Conservation (phyloP, 305 asterid species). For the Fraxinus latifolia region DNA sequence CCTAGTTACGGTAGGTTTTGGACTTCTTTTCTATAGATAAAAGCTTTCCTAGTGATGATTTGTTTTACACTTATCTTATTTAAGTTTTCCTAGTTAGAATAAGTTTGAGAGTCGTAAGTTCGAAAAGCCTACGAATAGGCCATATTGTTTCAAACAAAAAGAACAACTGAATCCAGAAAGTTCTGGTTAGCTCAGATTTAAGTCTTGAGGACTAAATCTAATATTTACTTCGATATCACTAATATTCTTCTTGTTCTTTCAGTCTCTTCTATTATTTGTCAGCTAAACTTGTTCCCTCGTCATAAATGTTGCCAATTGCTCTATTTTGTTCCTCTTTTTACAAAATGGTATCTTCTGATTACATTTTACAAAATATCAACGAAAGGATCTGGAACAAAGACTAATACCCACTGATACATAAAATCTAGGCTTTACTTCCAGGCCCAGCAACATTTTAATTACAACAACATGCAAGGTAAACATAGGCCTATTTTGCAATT, state of each 20-base stretch:
- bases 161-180: background rate
- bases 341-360: background rate
- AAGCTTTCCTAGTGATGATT: background rate
- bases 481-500: background rate
- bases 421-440: background rate
- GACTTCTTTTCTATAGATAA: background rate
- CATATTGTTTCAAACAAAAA: background rate
- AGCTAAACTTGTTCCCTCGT: background rate
- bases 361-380: background rate
- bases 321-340: background rate
- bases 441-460: background rate
- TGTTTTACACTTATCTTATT: background rate
- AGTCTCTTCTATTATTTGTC: background rate
- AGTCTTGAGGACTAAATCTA: background rate
- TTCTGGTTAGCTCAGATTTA: background rate
- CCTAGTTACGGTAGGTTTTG: background rate
- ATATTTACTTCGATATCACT: background rate
- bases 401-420: background rate
- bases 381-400: background rate
- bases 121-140: background rate
- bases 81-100: background rate
- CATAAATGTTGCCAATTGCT: background rate
- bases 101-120: background rate
- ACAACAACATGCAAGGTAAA: background rate
- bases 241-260: background rate